phyloP scores from a whole-genome alignment of 306 rosid species.

The Calophaca sinica region DNA sequence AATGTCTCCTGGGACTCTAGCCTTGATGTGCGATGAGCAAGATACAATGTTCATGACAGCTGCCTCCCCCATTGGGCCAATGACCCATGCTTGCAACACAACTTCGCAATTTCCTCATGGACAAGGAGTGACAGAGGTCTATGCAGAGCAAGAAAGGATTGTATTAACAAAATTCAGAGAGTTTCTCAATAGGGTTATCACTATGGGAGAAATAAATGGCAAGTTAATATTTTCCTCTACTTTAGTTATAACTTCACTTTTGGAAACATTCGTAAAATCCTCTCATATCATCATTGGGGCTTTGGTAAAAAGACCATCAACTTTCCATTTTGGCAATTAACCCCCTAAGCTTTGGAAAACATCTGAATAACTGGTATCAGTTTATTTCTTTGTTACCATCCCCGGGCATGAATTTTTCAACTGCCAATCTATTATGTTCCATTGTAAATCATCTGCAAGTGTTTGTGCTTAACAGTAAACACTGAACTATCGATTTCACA shows the following conservation, averaged over 20 bases:
- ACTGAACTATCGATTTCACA: not conserved
- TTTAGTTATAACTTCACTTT: slow-evolving; percentile 28
- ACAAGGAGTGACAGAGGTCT: slow-evolving; percentile 82
- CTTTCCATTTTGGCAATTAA: slow-evolving; percentile 31
- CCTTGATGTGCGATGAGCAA: slow-evolving; percentile 98
- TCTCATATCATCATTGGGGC: not conserved
- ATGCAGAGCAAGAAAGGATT: slow-evolving; percentile 85
- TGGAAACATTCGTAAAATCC: slow-evolving; percentile 28
- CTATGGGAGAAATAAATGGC: slow-evolving; percentile 97
- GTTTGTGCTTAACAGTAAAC: not conserved
- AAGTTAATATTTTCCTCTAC: slow-evolving; percentile 55
- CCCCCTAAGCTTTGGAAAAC: slow-evolving; percentile 28
- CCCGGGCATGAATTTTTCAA: not conserved
- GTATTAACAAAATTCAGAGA: slow-evolving; percentile 86
- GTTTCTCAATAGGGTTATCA: slow-evolving; percentile 83
- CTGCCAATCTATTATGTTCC: slow-evolving; percentile 3
- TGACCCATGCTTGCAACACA: slow-evolving; percentile 63
- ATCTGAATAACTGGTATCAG: slow-evolving; percentile 6
- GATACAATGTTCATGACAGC: slow-evolving; percentile 89
- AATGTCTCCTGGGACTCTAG: slow-evolving; percentile 98
- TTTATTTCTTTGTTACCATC: slow-evolving; percentile 28
- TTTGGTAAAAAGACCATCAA: slow-evolving; percentile 2
- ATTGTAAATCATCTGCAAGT: slow-evolving; percentile 2
- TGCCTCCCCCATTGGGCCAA: slow-evolving; percentile 68
- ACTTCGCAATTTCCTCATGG: slow-evolving; percentile 73